Base-by-base conservation (phyloP, 129 eudicot species). In the Tagetes patula region DNA sequence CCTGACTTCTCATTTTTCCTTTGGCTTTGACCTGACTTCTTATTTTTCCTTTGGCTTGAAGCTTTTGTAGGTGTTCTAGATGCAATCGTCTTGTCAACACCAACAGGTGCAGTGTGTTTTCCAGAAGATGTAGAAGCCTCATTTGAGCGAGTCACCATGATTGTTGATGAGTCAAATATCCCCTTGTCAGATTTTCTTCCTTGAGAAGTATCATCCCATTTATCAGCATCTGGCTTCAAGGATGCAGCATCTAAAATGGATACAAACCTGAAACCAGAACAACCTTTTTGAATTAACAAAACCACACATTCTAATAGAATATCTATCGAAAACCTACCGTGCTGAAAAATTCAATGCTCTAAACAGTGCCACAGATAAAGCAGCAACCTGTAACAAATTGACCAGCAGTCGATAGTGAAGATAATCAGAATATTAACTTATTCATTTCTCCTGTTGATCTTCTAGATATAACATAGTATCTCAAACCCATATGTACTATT, bases 361-460 rank as follows among this genome's bases (percentile, higher is more conserved):
- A 75, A 93, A 86, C 41, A 90, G 56, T 83, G 92, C 91, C 52
- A 93, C 98, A 75, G 96, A 90, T 56, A 93, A 80, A 47, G 98
- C 98, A 77, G 89, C 89, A 52, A 93, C 84, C 98, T 93, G 95
- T 70, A 79, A 75, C 30, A 70, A 69, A 68, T n/a, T 39, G 38
- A 70, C 10, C 58, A 75, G 31, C 40, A 6, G 32, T 62, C 63
- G 2, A 47, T 62, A 14, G 37, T 46, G 66, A 75, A 38, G 59
- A 39, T 3, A 65, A 12, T 64, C 14, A 5, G 20, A 39, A 20
- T 8, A 39, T n/a, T 8, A 40, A 39, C 30, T 5, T 3, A 39
- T 37, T 3, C 12, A 52, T 39, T 65, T 38, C 27, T 61, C 32
- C 45, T 32, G 12, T 37, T 48, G 20, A 62, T 31, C 41, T 75